These are phyloP conservation scores for Trichosporon inkin DNA, from an alignment of 1,284 basidiomycete species.

Conservation along the genomic window DNA sequence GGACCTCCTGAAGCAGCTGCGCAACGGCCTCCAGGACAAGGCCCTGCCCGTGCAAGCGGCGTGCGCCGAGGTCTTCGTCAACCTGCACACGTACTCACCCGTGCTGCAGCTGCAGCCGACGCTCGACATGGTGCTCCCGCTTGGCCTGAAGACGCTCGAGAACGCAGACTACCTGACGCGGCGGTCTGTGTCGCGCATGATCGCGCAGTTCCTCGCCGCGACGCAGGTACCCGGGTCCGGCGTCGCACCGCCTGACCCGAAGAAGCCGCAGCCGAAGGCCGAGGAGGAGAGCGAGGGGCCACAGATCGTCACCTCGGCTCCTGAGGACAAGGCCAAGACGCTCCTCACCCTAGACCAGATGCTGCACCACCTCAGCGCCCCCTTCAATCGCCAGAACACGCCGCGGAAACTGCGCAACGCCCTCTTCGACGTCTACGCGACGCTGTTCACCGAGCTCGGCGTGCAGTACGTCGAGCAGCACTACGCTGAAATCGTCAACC, in stretches of 20 bases:
- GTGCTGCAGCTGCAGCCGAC: constrained; percentile 36
- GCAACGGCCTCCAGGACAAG: constrained; percentile 72
- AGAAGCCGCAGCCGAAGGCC: constrained; percentile 58
- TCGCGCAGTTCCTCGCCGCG: constrained; percentile 76
- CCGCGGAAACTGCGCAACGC: constrained; percentile 72
- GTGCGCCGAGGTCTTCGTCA: constrained; percentile 58
- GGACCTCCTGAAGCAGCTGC: constrained; percentile 82
- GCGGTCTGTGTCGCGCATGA: constrained; percentile 68
- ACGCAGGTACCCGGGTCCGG: constrained; percentile 71
- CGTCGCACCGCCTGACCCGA: constrained; percentile 47
- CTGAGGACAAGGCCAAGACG: constrained; percentile 62
- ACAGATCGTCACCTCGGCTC: constrained; percentile 53
- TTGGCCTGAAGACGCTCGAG: constrained; percentile 74
- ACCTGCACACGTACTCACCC: constrained; percentile 34
- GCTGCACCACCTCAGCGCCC: constrained; percentile 69
- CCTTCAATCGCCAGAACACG: constrained; percentile 70
- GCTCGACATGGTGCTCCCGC: constrained; percentile 51
- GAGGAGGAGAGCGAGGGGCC: constrained; percentile 59
- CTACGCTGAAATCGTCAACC: constrained; percentile 72
- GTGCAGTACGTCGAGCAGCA: constrained; percentile 73
- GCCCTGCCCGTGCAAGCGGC: constrained; percentile 80
- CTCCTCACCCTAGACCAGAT: constrained; percentile 75
- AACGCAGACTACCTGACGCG: constrained; percentile 78
- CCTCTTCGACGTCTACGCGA: constrained; percentile 83
- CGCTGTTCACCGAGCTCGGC: constrained; percentile 72